Evolutionary conservation across 225 moss, liverwort and hornwort genomes (phyloP).

Genomic region (Physcomitrellopsis africana): DNA sequence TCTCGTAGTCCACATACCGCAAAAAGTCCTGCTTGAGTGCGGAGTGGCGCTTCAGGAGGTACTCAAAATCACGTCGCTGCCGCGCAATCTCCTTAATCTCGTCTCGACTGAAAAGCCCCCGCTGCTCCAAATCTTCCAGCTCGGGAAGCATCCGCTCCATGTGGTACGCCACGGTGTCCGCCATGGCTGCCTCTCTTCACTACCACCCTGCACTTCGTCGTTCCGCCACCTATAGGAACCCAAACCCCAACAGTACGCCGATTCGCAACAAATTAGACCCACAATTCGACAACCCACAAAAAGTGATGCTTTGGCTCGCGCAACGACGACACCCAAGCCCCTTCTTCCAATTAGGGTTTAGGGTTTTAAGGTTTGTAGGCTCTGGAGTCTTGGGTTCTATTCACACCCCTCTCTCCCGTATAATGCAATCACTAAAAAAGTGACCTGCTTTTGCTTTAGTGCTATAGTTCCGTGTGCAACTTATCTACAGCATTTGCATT

Average conservation of each 20-base stretch:
- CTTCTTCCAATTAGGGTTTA: slow-evolving; percentile 18
- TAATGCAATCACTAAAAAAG: too few relatives aligned
- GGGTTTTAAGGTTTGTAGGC: slow-evolving; percentile 18
- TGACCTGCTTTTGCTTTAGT: too few relatives aligned
- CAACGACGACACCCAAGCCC: neutral
- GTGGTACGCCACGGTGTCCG: slow-evolving; percentile 89
- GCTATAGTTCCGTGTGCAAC: too few relatives aligned
- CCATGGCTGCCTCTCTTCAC: slow-evolving; percentile 56
- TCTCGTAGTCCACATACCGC: slow-evolving; percentile 86
- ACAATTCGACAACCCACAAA: too few relatives aligned
- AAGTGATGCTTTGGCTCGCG: neutral
- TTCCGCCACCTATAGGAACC: neutral
- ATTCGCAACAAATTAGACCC: neutral
- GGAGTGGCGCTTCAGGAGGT: slow-evolving; percentile 83
- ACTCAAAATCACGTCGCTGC: slow-evolving; percentile 92
- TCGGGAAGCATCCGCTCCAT: slow-evolving; percentile 97
- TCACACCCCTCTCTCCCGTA: neutral
- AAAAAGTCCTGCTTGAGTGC: slow-evolving; percentile 76
- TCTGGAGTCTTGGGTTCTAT: neutral
- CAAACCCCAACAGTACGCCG: neutral
- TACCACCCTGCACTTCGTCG: too few relatives aligned
- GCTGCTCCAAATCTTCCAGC: slow-evolving; percentile 90
- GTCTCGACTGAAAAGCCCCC: slow-evolving; percentile 64
- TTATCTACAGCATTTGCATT: too few relatives aligned
- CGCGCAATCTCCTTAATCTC: slow-evolving; percentile 90